Percentiles rank a stretch among this genome's conserved stretches.
These are phyloP conservation scores for Spinacia oleracea DNA, from an alignment of 179 eudicot species.

Conservation along the genomic window DNA sequence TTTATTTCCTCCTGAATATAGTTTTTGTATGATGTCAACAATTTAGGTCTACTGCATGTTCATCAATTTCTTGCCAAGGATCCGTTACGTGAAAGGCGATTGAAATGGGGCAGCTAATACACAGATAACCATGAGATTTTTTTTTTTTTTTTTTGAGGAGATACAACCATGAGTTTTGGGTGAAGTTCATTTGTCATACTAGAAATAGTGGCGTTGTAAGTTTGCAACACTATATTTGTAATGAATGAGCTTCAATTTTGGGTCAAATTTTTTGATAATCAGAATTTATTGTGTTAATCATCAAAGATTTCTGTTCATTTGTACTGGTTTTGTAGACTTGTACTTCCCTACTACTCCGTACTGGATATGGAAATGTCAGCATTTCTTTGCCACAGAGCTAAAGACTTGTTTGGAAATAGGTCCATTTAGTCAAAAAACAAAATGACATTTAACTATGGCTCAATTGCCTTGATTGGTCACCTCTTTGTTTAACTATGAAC, in stretches of 20 bases:
- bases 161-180: not conserved
- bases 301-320: no score
- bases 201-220: no score
- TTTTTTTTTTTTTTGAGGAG: no score
- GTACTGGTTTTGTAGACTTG: no score
- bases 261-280: not conserved
- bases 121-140: not conserved
- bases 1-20: slow-evolving; percentile 20
- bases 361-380: no score
- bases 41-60: not conserved
- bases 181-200: not conserved
- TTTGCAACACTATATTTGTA: not conserved
- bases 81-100: not conserved
- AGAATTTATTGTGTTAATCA: not conserved
- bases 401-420: no score
- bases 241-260: slow-evolving; percentile 1
- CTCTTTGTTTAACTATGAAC: no score
- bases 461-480: no score
- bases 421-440: no score
- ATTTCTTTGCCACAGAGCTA: no score
- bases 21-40: not conserved
- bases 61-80: not conserved
- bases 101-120: not conserved
- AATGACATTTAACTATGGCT: no score
- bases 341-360: no score